Percentiles rank a stretch among this genome's conserved stretches.
Conservation (phyloP, 257 asterid species). For the Solanum bukasovii region DNA sequence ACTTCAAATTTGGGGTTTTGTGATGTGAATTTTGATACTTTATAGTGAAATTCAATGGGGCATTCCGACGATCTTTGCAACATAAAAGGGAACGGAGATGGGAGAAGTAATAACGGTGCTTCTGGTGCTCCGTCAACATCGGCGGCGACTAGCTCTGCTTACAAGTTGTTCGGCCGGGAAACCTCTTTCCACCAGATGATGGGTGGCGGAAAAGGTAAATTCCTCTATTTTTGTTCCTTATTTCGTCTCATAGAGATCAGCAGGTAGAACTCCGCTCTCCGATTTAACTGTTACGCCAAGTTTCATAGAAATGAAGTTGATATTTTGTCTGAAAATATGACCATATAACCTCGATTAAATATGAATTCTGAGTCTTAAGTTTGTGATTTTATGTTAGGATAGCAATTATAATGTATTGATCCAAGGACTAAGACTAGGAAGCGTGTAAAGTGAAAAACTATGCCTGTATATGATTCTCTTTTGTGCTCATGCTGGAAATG, state of each 20-base stretch:
- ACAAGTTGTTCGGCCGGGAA: slow-evolving; percentile 42
- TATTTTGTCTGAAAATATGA: no score
- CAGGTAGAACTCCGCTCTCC: background rate
- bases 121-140: slow-evolving; percentile 18
- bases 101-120: slow-evolving; percentile 21
- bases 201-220: slow-evolving; percentile 77
- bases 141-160: slow-evolving; percentile 35
- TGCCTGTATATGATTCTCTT: background rate
- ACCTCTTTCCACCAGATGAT: slow-evolving; percentile 55
- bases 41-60: slow-evolving; percentile 38
- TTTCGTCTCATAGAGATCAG: background rate
- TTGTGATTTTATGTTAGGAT: background rate
- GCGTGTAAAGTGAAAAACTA: background rate
- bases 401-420: background rate
- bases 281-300: background rate
- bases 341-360: no score
- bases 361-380: background rate
- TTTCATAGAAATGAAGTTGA: background rate
- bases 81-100: slow-evolving; percentile 36
- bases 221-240: background rate
- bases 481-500: background rate
- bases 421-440: background rate
- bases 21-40: background rate
- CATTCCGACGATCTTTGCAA: slow-evolving; percentile 44
- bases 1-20: background rate